A percentile compares a stretch with the other conserved stretches of the same genome.
These are phyloP conservation scores for Rhizopogon roseolus DNA, from an alignment of 768 basidiomycete species.

Conservation along the genomic window DNA sequence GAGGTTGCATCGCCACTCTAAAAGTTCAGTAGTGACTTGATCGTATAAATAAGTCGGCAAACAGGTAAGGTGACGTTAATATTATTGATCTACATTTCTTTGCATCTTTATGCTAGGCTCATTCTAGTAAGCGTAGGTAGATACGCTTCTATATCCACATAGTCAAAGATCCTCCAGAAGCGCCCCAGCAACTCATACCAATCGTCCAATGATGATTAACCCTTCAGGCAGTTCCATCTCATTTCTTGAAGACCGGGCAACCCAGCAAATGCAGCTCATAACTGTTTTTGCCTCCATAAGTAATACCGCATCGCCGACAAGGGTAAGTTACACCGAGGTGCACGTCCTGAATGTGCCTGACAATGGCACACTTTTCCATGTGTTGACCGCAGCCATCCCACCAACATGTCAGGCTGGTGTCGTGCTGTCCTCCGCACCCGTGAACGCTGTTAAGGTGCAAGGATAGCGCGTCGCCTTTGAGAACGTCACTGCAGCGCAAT, in stretches of 20 bases:
- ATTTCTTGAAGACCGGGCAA: background rate
- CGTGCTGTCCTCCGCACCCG: background rate
- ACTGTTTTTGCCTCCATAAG: background rate
- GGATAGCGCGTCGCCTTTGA: background rate
- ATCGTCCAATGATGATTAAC: background rate
- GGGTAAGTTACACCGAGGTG: background rate
- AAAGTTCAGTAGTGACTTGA: no score
- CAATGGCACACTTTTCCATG: background rate
- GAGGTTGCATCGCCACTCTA: no score
- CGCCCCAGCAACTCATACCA: background rate
- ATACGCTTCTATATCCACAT: background rate
- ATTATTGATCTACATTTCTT: background rate
- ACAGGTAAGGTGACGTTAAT: background rate
- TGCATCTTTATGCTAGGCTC: background rate
- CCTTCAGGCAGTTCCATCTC: background rate
- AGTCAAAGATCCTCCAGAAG: background rate
- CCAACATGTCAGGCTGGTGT: background rate
- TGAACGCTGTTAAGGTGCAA: background rate
- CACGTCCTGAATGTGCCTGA: background rate
- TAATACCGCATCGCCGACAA: background rate
- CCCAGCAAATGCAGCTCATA: background rate
- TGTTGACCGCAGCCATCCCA: background rate
- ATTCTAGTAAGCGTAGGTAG: background rate
- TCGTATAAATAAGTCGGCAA: background rate
- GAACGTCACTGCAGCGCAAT: background rate